phyloP scores from a whole-genome alignment of 345 rosid genomes.

The Moringa oleifera region DNA sequence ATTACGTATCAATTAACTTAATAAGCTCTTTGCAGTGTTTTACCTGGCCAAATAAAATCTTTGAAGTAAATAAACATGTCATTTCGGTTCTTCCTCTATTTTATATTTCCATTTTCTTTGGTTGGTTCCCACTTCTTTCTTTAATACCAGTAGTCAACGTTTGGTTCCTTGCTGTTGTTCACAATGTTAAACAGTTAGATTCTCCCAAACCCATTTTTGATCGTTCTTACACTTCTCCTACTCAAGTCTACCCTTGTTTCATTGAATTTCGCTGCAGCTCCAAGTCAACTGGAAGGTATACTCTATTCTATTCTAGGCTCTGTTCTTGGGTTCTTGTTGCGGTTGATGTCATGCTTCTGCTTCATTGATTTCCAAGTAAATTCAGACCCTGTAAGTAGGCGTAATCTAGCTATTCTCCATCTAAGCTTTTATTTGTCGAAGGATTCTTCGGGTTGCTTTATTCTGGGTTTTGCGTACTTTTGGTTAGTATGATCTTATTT shows the following conservation, averaged over 20 bases:
- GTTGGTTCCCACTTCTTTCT: no score
- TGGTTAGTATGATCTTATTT: no score
- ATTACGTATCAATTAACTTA: no score
- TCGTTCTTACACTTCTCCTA: not conserved
- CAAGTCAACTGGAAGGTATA: conserved; percentile 6
- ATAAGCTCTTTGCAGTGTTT: no score
- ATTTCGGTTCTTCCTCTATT: no score
- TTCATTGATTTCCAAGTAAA: conserved; percentile 1
- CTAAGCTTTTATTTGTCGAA: no score
- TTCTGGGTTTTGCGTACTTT: conserved; percentile 7
- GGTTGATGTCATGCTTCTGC: not conserved
- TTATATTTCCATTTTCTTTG: no score
- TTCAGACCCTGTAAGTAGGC: not conserved
- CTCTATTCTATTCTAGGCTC: not conserved
- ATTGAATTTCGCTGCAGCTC: not conserved
- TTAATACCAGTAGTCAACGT: no score
- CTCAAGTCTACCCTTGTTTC: not conserved
- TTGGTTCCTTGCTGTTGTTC: no score
- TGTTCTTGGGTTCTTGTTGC: not conserved
- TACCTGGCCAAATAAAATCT: no score
- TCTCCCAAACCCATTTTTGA: not conserved
- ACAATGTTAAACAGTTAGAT: no score
- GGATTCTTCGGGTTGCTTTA: not conserved
- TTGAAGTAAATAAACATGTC: no score
- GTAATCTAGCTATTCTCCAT: not conserved